Evolutionary conservation across 306 rosid species (phyloP).

Genomic region (Delonix regia): DNA sequence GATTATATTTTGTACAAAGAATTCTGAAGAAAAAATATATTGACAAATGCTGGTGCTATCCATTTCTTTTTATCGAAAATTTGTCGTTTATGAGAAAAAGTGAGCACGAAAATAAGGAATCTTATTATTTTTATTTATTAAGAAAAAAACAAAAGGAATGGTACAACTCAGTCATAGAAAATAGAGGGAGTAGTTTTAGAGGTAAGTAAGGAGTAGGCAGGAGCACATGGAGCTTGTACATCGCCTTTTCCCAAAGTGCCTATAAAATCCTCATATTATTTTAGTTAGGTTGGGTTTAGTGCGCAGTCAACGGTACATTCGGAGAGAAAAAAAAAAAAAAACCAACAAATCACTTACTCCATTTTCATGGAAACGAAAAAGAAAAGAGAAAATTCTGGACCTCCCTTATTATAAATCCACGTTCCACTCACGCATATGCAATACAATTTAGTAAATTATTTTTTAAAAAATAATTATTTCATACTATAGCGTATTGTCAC

Average conservation of each 20-base stretch:
- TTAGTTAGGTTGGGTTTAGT: constrained; percentile 2
- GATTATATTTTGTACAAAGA: background rate
- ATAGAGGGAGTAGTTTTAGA: background rate
- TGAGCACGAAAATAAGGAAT: background rate
- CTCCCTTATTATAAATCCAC: background rate
- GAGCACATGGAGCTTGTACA: constrained; percentile 33
- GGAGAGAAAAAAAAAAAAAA: background rate
- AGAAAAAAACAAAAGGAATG: background rate
- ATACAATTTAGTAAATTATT: too few relatives aligned
- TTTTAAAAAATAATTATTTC: too few relatives aligned
- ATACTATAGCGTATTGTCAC: too few relatives aligned
- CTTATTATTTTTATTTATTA: background rate
- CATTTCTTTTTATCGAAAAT: background rate
- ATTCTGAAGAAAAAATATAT: too few relatives aligned
- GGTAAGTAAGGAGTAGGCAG: constrained; percentile 21
- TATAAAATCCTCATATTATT: background rate
- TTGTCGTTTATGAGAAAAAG: background rate
- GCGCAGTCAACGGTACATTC: background rate
- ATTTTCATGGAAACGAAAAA: too few relatives aligned
- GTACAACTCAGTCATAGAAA: background rate
- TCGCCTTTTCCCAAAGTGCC: constrained; percentile 16
- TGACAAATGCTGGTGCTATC: background rate
- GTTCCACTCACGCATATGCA: background rate
- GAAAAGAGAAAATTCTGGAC: too few relatives aligned
- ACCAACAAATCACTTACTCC: too few relatives aligned